phyloP scores from a whole-genome alignment of 1,284 basidiomycete genomes.

The Athelia psychrophila region DNA sequence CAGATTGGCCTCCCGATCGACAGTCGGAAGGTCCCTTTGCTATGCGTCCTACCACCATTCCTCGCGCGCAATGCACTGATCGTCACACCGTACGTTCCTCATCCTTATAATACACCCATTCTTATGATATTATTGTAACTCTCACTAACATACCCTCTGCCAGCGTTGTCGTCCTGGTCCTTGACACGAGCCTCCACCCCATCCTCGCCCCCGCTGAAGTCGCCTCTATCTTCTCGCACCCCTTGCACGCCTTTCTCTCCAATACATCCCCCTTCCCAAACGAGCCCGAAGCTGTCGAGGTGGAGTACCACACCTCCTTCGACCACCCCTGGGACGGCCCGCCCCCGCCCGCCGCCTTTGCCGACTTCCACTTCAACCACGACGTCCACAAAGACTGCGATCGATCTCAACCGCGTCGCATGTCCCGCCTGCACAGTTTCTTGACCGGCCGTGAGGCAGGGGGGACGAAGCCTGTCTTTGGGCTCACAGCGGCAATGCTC shows the following conservation, averaged over 20 bases:
- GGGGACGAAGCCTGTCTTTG: conserved; percentile 81
- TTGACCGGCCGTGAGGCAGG: conserved; percentile 78
- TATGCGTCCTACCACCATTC: conserved; percentile 77
- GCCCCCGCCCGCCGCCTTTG: conserved; percentile 25
- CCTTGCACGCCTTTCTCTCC: conserved; percentile 71
- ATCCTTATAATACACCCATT: not conserved
- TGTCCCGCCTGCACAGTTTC: conserved; percentile 70
- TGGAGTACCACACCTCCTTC: conserved; percentile 61
- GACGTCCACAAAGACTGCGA: conserved; percentile 19
- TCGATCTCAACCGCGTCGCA: conserved; percentile 18
- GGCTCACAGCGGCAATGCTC: conserved; percentile 76
- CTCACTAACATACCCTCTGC: not conserved
- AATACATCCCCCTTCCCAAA: conserved; percentile 58
- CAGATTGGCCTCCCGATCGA: conserved; percentile 82
- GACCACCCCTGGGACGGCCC: conserved; percentile 43
- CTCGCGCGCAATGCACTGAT: conserved; percentile 68
- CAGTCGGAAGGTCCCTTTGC: conserved; percentile 60
- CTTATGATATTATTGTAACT: not conserved
- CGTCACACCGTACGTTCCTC: conserved; percentile 70
- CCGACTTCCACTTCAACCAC: not conserved
- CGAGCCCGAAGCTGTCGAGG: conserved; percentile 51
- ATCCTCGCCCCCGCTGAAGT: conserved; percentile 80
- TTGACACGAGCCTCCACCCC: conserved; percentile 74
- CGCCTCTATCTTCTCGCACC: conserved; percentile 77
- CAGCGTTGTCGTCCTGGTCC: conserved; percentile 80